Base-by-base conservation (phyloP, 331 rosid species). In the Saraca asoca region DNA sequence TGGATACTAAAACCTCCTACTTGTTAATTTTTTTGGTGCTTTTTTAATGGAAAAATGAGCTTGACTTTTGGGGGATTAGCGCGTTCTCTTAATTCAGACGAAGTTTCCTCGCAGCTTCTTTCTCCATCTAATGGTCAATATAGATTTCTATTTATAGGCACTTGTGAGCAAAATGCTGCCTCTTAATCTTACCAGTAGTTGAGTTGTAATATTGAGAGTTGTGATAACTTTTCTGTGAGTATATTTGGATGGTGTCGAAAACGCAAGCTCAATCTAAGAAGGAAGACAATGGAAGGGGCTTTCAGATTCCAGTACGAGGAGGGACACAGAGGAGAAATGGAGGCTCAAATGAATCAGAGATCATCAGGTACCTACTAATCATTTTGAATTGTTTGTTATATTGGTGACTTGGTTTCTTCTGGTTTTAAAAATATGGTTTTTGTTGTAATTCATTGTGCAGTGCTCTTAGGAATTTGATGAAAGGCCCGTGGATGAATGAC, bases 191-290 rank as follows among this genome's bases (percentile, higher is more conserved):
- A 37, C 7, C 16, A 0, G 16, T 43, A 9, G 56, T 73, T 16
- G 15, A 60, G n/a, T 62, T 67, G 6, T 35, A 49, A 13, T 49
- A 31, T 39, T 55, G 8, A 6, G 38, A 62, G 57, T 41, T 73
- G 33, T 54, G 52, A 7, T 12, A 66, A 33, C 37, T 73, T 62
- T 29, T 13, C 49, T 41, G 45, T n/a, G 20, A 29, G 44, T 12
- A 2, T 45, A 4, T 9, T 41, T 49, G 83, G 83, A 88, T 91
- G 98, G 90, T 59, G 43, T 58, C 69, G 3, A 81, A 75, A 33
- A 71, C 73, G 72, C 24, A 31, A 29, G 68, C 69, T 76, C 37
- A 6, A 2, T 67, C 12, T 16, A 73, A 48, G 62, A 68, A 15
- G 5, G 76, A 12, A 3, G 61, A 58, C 50, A 37, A 17, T 4